These are phyloP conservation scores for Cladosporium sp. DNA, from an alignment of 2,329 filamentous ascomycete species.

Conservation along the genomic window DNA sequence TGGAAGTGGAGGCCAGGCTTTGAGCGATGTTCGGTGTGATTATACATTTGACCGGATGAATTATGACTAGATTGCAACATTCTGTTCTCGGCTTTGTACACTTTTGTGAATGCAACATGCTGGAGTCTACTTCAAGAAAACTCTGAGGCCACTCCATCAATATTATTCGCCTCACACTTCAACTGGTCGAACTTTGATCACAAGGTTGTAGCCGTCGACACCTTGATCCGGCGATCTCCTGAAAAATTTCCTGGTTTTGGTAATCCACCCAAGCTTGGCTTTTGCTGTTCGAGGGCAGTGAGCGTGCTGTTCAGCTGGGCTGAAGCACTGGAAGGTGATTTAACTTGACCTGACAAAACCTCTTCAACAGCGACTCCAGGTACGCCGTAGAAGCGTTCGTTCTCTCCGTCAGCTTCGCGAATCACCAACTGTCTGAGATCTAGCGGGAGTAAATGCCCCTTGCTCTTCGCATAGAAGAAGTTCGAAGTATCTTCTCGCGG, in stretches of 20 bases:
- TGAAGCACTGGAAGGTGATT: neutral
- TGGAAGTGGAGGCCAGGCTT: conserved; percentile 11
- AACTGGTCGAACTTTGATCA: neutral
- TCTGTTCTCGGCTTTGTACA: neutral
- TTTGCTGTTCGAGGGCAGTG: neutral
- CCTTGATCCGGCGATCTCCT: neutral
- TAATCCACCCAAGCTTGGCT: neutral
- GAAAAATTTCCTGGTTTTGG: neutral
- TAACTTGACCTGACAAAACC: neutral
- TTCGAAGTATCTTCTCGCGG: neutral
- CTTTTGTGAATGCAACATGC: neutral
- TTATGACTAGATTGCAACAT: neutral
- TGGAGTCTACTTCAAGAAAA: neutral
- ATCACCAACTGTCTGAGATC: neutral
- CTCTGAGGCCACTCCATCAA: too few species aligned
- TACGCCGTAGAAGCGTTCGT: neutral
- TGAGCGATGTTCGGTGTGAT: neutral
- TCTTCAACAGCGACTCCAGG: neutral
- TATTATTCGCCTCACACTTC: too few species aligned
- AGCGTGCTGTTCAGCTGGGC: neutral
- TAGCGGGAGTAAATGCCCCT: neutral
- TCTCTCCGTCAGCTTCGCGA: neutral
- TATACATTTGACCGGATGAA: neutral
- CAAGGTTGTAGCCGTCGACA: neutral
- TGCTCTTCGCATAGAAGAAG: neutral